Conservation (phyloP, 1,284 basidiomycete species). For the Sphagnurus paluster region DNA sequence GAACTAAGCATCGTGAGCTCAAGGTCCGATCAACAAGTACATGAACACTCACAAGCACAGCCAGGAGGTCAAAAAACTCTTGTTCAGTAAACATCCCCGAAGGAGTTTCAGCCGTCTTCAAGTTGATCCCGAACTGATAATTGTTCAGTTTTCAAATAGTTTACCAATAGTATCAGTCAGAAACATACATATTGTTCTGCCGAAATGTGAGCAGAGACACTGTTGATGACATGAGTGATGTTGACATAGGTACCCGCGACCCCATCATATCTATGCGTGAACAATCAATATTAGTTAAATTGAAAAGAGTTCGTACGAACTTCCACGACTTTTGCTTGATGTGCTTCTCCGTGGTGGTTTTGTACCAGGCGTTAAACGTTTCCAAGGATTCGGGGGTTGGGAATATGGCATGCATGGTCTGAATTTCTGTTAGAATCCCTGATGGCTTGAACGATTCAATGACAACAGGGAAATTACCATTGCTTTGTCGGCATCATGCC, state of each 20-base stretch:
- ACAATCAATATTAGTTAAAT: not conserved
- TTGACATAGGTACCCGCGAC: slow-evolving; percentile 49
- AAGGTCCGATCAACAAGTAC: no score
- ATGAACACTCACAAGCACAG: slow-evolving; percentile 36
- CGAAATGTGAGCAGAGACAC: slow-evolving; percentile 52
- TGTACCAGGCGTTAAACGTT: slow-evolving; percentile 31
- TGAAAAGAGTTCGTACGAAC: slow-evolving; percentile 13
- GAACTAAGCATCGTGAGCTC: no score
- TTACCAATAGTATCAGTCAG: no score
- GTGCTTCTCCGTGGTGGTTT: slow-evolving; percentile 23
- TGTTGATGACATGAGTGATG: slow-evolving; percentile 54
- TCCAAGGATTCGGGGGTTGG: slow-evolving; percentile 31
- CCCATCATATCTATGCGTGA: slow-evolving; percentile 27
- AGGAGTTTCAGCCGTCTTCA: slow-evolving; percentile 57
- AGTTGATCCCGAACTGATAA: slow-evolving; percentile 57
- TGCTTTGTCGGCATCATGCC: slow-evolving; percentile 23
- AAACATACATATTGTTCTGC: slow-evolving; percentile 31
- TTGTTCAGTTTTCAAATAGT: no score
- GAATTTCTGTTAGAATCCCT: no score
- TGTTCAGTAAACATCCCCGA: slow-evolving; percentile 52
- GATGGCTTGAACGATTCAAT: no score
- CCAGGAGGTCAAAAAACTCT: slow-evolving; percentile 52
- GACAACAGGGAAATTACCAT: slow-evolving; percentile 13
- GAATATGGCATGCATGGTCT: slow-evolving; percentile 30
- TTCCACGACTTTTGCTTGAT: slow-evolving; percentile 32